Base-by-base conservation (phyloP, 768 basidiomycete species). In the Phaeolepiota aurea region DNA sequence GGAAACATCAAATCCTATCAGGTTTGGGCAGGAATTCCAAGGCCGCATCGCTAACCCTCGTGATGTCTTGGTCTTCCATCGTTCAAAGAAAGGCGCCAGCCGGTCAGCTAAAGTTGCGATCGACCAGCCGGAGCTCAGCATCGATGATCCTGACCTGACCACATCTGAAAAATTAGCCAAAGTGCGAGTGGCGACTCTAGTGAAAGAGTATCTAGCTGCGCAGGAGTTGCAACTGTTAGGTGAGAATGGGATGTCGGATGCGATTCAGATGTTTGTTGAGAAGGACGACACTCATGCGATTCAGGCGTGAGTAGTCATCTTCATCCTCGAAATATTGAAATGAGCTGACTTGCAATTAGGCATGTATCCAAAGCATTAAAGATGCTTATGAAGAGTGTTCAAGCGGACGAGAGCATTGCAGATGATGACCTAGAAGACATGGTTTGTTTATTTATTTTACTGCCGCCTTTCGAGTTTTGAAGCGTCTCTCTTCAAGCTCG, bases 251-350 rank as follows among this genome's bases (percentile, higher is more conserved):
- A 87, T 99, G 85, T 83, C 82, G 30, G 87, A 92, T 56, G 96
- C 96, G 4, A 92, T 99, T 39, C 82, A 88, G 66, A 73, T 82
- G 61, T 98, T 87, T 62, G 93, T 99, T 44, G 93, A 97, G 59
- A 99, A 99, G 70, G 94, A 97, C 54, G 92, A 96, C 58, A 80
- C 77, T 20, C 87, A 92, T 65, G 90, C 94, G 5, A 94, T 99
- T 54, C 76, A 81, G 48, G 74, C 68, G 91, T 92, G 48, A 48
- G 85, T 74, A 3, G n/a, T 22, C 3, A 13, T 21, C 22, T 14
- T 38, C 20, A 31, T 3, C 31, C 28, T 20, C 22, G 28, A 5
- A 30, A 22, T 36, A 32, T 32, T 40, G 22, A 41, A 39, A 32
- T 40, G 46, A 32, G 43, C 38, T 40, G 14, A 21, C 15, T 28